Percentiles rank a stretch among this genome's conserved stretches.
These are phyloP conservation scores for Hemisphaericaspora nanyangensis DNA, from an alignment of 805 yeast genomes.

Conservation along the genomic window DNA sequence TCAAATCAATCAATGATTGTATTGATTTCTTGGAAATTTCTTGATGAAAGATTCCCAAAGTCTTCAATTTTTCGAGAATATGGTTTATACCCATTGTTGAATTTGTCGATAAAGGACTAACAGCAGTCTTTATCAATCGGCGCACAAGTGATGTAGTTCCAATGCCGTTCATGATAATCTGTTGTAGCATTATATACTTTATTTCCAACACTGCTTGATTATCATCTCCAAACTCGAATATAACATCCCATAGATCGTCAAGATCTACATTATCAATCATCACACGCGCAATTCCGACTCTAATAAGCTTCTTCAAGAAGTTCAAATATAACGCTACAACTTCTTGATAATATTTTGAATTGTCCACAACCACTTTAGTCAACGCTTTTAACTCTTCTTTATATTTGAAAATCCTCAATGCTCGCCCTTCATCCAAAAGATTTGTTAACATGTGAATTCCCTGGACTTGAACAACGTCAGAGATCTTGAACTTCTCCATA, in stretches of 20 bases:
- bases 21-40: conserved; percentile 1
- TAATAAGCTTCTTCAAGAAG: conserved; percentile 27
- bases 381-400: conserved; percentile 11
- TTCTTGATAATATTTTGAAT: conserved; percentile 32
- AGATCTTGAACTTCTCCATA: conserved; percentile 15
- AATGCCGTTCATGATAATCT: background rate
- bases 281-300: conserved; percentile 5
- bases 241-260: background rate
- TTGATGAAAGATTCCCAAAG: conserved; percentile 18
- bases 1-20: background rate
- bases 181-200: conserved; percentile 20
- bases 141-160: background rate
- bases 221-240: conserved; percentile 12
- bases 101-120: background rate
- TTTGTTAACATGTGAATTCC: conserved; percentile 33
- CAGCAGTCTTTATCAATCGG: background rate
- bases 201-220: conserved; percentile 16
- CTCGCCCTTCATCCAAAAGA: conserved; percentile 16
- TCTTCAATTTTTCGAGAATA: conserved; percentile 14
- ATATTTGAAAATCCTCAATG: conserved; percentile 9
- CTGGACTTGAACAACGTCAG: conserved; percentile 36
- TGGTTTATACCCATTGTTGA: background rate
- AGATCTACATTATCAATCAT: background rate
- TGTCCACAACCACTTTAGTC: conserved; percentile 29
- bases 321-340: conserved; percentile 22